Base-by-base conservation (phyloP, 306 rosid species). In the Begonia masoniana region DNA sequence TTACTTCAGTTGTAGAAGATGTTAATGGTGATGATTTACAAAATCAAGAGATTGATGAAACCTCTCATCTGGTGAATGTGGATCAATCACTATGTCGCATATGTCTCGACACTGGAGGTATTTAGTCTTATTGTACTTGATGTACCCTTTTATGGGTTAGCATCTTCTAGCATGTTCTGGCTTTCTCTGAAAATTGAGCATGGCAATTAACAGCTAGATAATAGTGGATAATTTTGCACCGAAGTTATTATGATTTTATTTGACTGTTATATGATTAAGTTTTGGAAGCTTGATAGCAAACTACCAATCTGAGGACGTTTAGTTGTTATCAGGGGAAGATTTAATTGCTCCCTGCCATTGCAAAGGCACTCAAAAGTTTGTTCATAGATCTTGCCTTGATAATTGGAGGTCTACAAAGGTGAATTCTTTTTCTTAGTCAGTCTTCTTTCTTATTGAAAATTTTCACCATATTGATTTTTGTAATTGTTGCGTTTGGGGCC, bases 321-420 rank as follows among this genome's bases (percentile, higher is more conserved):
- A 36, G 62, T 48, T 68, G 5, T 39, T 72, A 69, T 62, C 78
- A 89, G 97, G 94, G 56, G 87, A 86, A 71, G 95, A 91, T 75
- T 60, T 91, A 57, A 91, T 91, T 64, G 96, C 99, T 48, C 96
- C 99, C 4, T 91, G 99, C 71, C 84, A 81, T 77, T 91, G 99
- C 81, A 91, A 80, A 83, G 99, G 99, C 66, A 91, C 99, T 10
- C 99, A 91, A 69, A 91, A 91, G 69, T 77, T 76, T 58, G 94
- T 91, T 43, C 99, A 91, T 67, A 68, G 99, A 66, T 83, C 88
- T 46, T 91, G 99, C 69, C 94, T 91, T 43, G 99, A 86, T 76
- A 83, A 91, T 66, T 91, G 99, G 99, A 83, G 99, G 77, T 86
- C 99, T 62, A 83, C 99, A 59, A 91, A 86, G 88, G 97, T 78